Base-by-base conservation (phyloP, 2,329 filamentous ascomycete genomes). In the Aspergillus cejpii region DNA sequence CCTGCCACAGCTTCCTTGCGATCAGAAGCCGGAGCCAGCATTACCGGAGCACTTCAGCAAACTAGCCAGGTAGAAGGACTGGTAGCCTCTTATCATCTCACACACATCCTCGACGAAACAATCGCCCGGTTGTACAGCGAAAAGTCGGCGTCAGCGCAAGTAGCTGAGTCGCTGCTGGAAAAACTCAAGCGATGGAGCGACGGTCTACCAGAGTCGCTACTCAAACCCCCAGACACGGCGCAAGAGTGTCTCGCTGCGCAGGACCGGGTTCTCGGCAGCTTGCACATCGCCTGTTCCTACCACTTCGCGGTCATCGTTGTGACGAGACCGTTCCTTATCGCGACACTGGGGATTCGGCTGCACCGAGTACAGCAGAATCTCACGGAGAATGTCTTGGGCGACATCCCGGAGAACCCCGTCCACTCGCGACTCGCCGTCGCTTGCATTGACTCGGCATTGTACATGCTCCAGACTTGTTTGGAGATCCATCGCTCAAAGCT, bases 281-380 rank as follows among this genome's bases (percentile, higher is more conserved):
- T 78, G 1, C 76, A 80, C 43, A 70, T 81, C 5, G 74, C 76
- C 0, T 80, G 77, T 45, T 63, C 74, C 0, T 81, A 81, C 51
- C 79, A 81, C 50, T 78, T 80, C 43, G 74, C 76, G 0, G 74
- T 80, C 0, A 80, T 78, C 15, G 57, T 80, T 0, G 74, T 76
- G 2, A 79, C 77, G 0, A 66, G 78, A 1, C 78, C 77, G 0
- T 74, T 80, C 21, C 57, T 81, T 6, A 75, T 80, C 19, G 74
- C 60, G 5, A 66, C 70, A 2, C 58, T 79, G 1, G 72, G 72
- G 3, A 55, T 70, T 37, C 66, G 66, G 37, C 37, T 67, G 34
- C 40, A 63, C 39, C 39, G 56, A 44, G 24, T 56, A 0, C 53
- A 59, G n/a, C 56, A 40, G 28, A 53, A 37, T 1, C 58, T 62